Evolutionary conservation across 2,329 filamentous ascomycete species (phyloP).

Genomic region (Fulvia fulva): DNA sequence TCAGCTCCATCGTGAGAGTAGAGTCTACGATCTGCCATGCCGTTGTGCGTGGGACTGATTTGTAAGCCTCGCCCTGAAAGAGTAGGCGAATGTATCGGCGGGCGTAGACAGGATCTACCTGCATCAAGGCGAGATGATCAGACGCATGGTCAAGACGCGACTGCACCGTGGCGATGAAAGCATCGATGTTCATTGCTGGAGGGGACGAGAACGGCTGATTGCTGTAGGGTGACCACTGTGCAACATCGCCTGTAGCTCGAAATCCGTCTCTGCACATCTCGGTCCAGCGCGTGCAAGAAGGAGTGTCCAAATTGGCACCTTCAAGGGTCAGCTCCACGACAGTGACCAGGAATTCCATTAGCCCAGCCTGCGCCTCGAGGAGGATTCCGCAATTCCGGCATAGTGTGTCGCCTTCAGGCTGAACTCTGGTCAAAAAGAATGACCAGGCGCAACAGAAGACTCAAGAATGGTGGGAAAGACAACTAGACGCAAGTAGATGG

Average conservation of each 20-base stretch:
- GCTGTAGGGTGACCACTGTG: neutral
- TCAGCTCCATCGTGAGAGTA: neutral
- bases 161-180: neutral
- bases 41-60: neutral
- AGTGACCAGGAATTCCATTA: neutral
- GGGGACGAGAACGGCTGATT: neutral
- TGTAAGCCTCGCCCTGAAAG: neutral
- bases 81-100: neutral
- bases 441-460: too few relatives aligned
- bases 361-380: neutral
- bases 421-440: neutral
- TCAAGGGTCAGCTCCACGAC: neutral
- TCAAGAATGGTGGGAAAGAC: too few relatives aligned
- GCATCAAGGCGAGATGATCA: slow-evolving; percentile 1
- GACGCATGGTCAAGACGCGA: neutral
- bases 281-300: neutral
- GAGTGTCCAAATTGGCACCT: neutral
- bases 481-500: too few relatives aligned
- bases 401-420: too few relatives aligned
- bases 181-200: neutral
- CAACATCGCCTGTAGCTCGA: neutral
- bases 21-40: neutral
- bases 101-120: neutral
- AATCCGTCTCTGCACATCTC: slow-evolving; percentile 1
- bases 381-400: too few relatives aligned